Evolutionary conservation across 108 stramenopile genomes (phyloP), one percentile per base, ranked within the genome.

Genomic region (Cyclotella choctawhatcheeana): DNA sequence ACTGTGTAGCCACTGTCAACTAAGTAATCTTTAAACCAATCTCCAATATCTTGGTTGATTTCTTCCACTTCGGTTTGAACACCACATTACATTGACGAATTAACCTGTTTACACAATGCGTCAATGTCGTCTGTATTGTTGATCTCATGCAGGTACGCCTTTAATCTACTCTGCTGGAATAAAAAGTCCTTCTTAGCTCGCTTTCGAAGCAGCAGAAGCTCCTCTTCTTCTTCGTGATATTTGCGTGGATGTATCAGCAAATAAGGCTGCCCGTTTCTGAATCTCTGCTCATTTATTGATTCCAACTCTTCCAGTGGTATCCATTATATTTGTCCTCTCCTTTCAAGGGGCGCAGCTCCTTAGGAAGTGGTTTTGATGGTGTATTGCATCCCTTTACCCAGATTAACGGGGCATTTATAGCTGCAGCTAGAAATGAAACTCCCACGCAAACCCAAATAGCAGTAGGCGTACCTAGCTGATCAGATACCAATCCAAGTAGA

Each of bases 21-120:
- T 31, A 85, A 31, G 31, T 85, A 85, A 24, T 85, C 78, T 3
- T 74, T 78, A 45, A 85, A 72, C 84, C 84, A 85, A 27, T 54
- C 4, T 12, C 81, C 84, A 10, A 85, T 52, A 52, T 85, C 77
- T 5, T 18, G 0, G 1, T 55, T 65, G 1, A 55, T 66, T 44
- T 81, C 34, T 12, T 50, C 32, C 7, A 64, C 64, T 22, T 64
- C 34, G 22, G 12, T n/a, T 4, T 48, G 4, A n/a, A n/a, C 47
- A 4, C 17, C 18, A 17, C 4, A n/a, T n/a, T n/a, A n/a, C 47
- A 48, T n/a, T n/a, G 47, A n/a, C 4, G 12, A n/a, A 4, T n/a
- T 10, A 10, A 48, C 18, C 47, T 48, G 16, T 48, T 48, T 48
- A 4, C 17, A n/a, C 17, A 48, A 48, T 48, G 18, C 47, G 4